Percentiles rank a stretch among this genome's conserved stretches.
These are phyloP conservation scores for Suhomyces terraborum DNA, from an alignment of 1,139 yeast genomes.

Conservation along the genomic window DNA sequence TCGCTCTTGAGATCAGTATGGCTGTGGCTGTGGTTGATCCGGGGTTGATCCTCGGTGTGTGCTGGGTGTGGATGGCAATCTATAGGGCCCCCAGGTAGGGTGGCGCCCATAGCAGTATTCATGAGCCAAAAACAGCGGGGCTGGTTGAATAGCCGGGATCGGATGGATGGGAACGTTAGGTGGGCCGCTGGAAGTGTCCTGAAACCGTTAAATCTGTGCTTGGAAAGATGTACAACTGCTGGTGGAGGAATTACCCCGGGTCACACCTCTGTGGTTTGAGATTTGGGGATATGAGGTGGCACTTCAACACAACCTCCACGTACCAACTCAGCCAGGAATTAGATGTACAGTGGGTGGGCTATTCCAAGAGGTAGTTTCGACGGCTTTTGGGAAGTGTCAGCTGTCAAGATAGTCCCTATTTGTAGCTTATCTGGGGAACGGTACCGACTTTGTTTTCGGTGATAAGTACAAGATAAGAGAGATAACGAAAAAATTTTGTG, in stretches of 20 bases:
- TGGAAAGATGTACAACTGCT: no score
- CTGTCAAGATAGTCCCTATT: background rate
- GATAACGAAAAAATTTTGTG: slow-evolving; percentile 5
- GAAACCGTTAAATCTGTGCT: background rate
- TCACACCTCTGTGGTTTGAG: background rate
- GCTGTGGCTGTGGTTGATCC: background rate
- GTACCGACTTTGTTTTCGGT: no score
- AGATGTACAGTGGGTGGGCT: background rate
- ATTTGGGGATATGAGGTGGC: background rate
- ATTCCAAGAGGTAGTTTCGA: no score
- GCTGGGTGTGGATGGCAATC: background rate
- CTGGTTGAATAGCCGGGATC: slow-evolving; percentile 6
- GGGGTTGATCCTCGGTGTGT: background rate
- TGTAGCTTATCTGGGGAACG: background rate
- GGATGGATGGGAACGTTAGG: background rate
- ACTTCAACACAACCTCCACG: background rate
- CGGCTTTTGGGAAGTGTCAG: no score
- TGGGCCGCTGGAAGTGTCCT: background rate
- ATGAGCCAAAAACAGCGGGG: background rate
- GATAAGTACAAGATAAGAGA: background rate
- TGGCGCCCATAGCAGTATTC: slow-evolving; percentile 2
- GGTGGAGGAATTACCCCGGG: background rate
- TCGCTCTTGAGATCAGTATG: background rate
- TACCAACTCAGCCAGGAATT: no score
- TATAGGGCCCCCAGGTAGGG: slow-evolving; percentile 1